Evolutionary conservation across 2,329 filamentous ascomycete genomes (phyloP).

Genomic region (Trichoderma atrobrunneum): DNA sequence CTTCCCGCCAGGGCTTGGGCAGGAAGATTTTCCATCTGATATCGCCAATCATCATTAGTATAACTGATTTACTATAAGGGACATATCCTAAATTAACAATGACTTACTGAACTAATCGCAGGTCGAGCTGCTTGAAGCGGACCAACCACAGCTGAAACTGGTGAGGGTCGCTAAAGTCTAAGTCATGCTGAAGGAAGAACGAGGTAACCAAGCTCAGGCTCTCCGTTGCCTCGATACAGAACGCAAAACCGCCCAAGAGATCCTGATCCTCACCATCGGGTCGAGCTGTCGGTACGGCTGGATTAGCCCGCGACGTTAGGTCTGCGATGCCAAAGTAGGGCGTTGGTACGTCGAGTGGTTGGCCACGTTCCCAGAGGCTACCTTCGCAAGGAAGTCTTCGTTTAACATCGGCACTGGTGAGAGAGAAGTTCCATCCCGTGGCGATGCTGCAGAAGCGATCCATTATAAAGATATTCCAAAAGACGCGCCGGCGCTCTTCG

Average conservation of each 20-base stretch:
- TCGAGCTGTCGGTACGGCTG: not conserved
- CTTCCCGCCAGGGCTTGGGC: conserved; percentile 41
- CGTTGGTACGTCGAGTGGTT: not conserved
- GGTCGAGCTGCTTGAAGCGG: conserved; percentile 45
- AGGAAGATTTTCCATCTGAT: conserved; percentile 45
- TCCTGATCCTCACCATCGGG: not conserved
- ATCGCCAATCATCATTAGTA: not conserved
- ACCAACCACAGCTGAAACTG: conserved; percentile 32
- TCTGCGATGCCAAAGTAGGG: not conserved
- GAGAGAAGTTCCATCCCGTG: conserved; percentile 22
- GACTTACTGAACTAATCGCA: conserved; percentile 40
- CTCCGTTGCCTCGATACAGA: not conserved
- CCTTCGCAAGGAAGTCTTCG: not conserved
- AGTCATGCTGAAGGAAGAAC: not conserved
- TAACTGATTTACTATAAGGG: not conserved
- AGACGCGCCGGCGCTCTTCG: not conserved
- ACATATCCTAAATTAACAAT: not conserved
- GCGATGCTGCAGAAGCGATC: conserved; percentile 1
- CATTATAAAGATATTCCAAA: not conserved
- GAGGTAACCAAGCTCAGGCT: not conserved
- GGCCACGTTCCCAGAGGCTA: not conserved
- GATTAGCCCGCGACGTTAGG: not conserved
- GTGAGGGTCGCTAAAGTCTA: not conserved
- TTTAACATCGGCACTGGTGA: not conserved
- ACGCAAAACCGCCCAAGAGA: not conserved